Percentiles rank a stretch among this genome's conserved stretches.
These are phyloP conservation scores for Aspergillus sclerotialis DNA, from an alignment of 2,329 filamentous ascomycete species.

Conservation along the genomic window DNA sequence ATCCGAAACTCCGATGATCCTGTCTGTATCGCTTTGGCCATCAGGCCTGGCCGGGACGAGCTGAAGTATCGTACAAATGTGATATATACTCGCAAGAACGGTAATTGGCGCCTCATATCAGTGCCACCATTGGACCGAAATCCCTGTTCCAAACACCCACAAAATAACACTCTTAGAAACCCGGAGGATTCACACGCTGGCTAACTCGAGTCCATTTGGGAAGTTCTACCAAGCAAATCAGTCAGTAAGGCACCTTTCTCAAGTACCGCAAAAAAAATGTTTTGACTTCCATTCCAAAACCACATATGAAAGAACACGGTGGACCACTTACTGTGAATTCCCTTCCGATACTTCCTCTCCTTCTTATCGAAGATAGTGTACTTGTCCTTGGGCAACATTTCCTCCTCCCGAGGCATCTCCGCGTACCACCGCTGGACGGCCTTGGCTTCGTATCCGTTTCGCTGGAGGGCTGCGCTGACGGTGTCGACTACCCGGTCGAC, in stretches of 20 bases:
- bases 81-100: constrained; percentile 5
- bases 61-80: constrained; percentile 24
- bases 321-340: constrained; percentile 86
- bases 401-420: constrained; percentile 90
- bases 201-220: constrained; percentile 95
- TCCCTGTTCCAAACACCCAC: constrained; percentile 3
- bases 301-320: background rate
- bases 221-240: constrained; percentile 49
- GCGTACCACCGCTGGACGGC: constrained; percentile 83
- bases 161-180: constrained; percentile 56
- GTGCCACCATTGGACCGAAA: constrained; percentile 5
- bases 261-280: constrained; percentile 2
- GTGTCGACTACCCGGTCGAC: constrained; percentile 86
- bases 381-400: constrained; percentile 96
- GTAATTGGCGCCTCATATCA: constrained; percentile 1
- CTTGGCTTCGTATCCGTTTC: constrained; percentile 62
- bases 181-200: constrained; percentile 87
- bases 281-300: constrained; percentile 1
- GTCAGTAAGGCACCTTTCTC: background rate
- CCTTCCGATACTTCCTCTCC: constrained; percentile 91
- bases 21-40: constrained; percentile 15
- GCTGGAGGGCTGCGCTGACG: constrained; percentile 68
- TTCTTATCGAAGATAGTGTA: constrained; percentile 98
- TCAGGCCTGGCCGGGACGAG: constrained; percentile 4
- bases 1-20: constrained; percentile 28